These are phyloP conservation scores for Mycena leptocephala DNA, from an alignment of 768 basidiomycete genomes.

Conservation along the genomic window DNA sequence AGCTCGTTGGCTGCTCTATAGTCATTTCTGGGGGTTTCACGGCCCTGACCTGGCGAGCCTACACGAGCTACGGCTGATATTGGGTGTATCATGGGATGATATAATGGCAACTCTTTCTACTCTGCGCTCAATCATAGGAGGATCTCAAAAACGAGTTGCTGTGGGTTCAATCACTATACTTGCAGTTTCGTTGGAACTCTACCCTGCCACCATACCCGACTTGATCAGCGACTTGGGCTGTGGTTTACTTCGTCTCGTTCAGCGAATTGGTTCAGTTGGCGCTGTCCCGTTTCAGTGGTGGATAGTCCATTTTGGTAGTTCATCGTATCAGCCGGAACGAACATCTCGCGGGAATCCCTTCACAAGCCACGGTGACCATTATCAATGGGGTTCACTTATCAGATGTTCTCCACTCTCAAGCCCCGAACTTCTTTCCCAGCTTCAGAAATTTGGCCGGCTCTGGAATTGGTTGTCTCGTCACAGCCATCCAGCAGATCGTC, in stretches of 20 bases:
- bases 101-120: not conserved
- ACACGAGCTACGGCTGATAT: not conserved
- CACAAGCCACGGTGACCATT: too few species aligned
- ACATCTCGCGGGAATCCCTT: too few species aligned
- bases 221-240: not conserved
- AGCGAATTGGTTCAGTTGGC: not conserved
- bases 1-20: not conserved
- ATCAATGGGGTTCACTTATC: too few species aligned
- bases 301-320: too few species aligned
- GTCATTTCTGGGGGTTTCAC: not conserved
- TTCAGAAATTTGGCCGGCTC: too few species aligned
- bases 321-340: too few species aligned
- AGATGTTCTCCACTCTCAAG: too few species aligned
- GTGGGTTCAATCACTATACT: not conserved
- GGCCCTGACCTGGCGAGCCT: not conserved
- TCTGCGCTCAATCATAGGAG: not conserved
- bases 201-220: not conserved
- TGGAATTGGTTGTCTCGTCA: too few species aligned
- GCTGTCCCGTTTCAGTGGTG: too few species aligned
- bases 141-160: not conserved
- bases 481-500: too few species aligned
- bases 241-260: not conserved
- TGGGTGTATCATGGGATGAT: not conserved
- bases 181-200: not conserved
- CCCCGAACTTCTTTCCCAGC: too few species aligned